These are phyloP conservation scores for Keqinozyma sinolaborantium DNA, from an alignment of 1,139 yeast genomes.

Conservation along the genomic window DNA sequence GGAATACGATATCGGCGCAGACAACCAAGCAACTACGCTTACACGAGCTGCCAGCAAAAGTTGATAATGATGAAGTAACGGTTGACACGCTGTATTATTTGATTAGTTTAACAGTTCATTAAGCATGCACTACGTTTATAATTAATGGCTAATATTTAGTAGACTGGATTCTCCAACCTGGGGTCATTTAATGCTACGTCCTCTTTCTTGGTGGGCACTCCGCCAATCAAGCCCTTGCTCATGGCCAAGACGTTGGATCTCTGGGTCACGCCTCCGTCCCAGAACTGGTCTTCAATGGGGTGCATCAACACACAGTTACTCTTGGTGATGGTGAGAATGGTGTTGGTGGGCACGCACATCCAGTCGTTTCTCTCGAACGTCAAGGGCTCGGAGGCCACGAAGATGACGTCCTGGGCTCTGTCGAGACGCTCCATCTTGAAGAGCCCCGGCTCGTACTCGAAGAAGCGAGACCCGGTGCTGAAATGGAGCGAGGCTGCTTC, in stretches of 20 bases:
- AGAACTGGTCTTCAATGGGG: conserved; percentile 88
- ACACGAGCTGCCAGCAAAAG: conserved; percentile 44
- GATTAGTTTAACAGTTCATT: no score
- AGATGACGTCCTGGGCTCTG: conserved; percentile 89
- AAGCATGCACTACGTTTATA: no score
- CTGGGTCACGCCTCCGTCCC: conserved; percentile 59
- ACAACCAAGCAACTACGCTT: conserved; percentile 18
- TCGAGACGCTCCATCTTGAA: conserved; percentile 93
- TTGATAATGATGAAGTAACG: conserved; percentile 6
- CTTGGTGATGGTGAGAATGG: conserved; percentile 75
- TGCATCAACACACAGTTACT: conserved; percentile 82
- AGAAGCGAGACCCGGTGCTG: conserved; percentile 87
- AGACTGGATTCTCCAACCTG: background rate
- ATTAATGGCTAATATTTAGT: no score
- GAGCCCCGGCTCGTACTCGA: conserved; percentile 85
- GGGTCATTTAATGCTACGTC: conserved; percentile 1
- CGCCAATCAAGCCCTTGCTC: conserved; percentile 87
- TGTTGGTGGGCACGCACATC: conserved; percentile 95
- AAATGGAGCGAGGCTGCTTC: conserved; percentile 96
- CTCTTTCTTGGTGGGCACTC: conserved; percentile 31
- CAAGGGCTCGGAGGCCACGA: conserved; percentile 94
- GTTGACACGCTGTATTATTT: no score
- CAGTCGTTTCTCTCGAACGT: conserved; percentile 97
- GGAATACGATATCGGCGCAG: conserved; percentile 21
- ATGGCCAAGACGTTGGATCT: conserved; percentile 84